Evolutionary conservation across 768 basidiomycete genomes (phyloP).

Genomic region (Rhodotorula paludigena): DNA sequence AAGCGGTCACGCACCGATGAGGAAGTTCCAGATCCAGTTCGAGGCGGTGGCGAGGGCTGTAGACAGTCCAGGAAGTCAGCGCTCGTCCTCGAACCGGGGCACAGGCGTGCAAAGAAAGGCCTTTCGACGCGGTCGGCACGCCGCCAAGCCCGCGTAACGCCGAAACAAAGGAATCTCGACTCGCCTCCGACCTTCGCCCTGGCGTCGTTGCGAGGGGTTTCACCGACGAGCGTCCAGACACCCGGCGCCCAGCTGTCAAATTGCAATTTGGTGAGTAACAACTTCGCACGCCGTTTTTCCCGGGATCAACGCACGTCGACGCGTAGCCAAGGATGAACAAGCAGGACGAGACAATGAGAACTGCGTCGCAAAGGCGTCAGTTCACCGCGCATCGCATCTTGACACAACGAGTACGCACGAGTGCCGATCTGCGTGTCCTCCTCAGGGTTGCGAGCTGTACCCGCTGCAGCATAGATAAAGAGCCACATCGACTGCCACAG

Average conservation of each 20-base stretch:
- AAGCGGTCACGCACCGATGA: no score
- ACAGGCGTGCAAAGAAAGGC: no score
- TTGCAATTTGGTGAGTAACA: no score
- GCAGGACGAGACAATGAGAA: conserved; percentile 65
- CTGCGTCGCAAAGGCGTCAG: conserved; percentile 41
- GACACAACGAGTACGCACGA: conserved; percentile 46
- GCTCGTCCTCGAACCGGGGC: no score
- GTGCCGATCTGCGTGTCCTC: conserved; percentile 55
- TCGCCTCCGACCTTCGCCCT: conserved; percentile 40
- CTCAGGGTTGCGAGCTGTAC: conserved; percentile 59
- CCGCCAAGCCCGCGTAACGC: no score
- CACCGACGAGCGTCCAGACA: conserved; percentile 66
- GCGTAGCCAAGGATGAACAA: conserved; percentile 69
- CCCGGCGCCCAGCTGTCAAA: conserved; percentile 58
- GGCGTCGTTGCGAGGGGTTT: conserved; percentile 68
- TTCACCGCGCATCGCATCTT: background rate
- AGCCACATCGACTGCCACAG: conserved; percentile 67
- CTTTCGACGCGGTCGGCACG: no score
- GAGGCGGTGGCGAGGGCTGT: background rate
- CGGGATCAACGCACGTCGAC: conserved; percentile 50
- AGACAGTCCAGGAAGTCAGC: no score
- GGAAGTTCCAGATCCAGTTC: conserved; percentile 49
- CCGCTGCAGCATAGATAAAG: conserved; percentile 68
- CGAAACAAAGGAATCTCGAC: background rate
- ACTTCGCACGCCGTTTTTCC: no score